Base-by-base conservation (phyloP, 2,329 filamentous ascomycete genomes). In the Biscogniauxia sp. region DNA sequence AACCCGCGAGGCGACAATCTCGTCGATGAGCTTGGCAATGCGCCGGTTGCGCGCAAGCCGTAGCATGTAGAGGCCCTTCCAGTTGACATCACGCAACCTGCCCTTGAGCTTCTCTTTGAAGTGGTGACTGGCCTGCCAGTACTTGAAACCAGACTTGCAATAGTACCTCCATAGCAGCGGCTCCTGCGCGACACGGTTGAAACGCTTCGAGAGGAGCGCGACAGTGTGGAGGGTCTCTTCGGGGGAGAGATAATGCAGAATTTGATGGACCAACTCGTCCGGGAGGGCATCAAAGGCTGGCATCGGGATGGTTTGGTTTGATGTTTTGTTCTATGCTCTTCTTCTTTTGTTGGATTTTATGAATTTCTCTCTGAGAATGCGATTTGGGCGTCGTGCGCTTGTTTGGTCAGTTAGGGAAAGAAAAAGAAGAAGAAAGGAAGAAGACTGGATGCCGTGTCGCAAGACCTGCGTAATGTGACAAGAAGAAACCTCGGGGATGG, bases 231-330 rank as follows among this genome's bases (percentile, higher is more conserved):
- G 73, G 54, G 80, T 81, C 62, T 88, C 82, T 59, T 80, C 79
- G 66, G 82, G 88, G 70, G 76, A 85, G 72, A 77, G 73, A 71
- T 87, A 87, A 64, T 82, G 81, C 66, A 97, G 82, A 66, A 98
- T 90, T 57, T 88, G 84, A 72, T 92, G 87, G 69, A 98, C 82
- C 64, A 98, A 85, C 79, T 99, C 95, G 75, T 94, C 90, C 50
- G 93, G 93, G 41, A 95, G 80, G 57, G 72, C 67, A 49, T 78
- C 73, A 59, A 85, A 69, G 45, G 75, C 75, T 11, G 71, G 54
- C 73, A 75, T 75, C 6, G 11, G 28, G 37, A 45, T 45, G 2
- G 13, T n/a, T 45, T n/a, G 11, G 2, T 45, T n/a, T 45, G 37
- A 45, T 45, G 4, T 45, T 32, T 32, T 13, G 28, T 32, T 32